These are phyloP conservation scores for Eimeria necatrix DNA, from an alignment of 169 alveolate genomes.

Conservation along the genomic window DNA sequence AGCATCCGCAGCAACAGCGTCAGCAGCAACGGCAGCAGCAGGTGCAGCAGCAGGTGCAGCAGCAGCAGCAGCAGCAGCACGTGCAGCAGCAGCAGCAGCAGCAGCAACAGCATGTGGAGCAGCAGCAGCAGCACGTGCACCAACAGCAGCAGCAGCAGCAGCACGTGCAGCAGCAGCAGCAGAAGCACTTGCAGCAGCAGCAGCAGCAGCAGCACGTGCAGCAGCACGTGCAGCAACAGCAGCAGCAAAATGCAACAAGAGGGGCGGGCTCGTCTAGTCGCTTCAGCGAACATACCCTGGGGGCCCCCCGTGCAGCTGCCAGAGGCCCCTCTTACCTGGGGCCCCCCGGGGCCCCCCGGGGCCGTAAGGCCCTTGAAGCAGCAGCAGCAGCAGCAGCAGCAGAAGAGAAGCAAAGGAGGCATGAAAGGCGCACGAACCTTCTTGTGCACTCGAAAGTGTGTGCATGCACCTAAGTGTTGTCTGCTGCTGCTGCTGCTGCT, in stretches of 20 bases:
- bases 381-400: background rate
- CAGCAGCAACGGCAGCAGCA: too few species aligned
- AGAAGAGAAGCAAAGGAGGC: background rate
- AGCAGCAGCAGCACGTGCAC: too few species aligned
- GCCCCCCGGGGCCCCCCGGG: too few species aligned
- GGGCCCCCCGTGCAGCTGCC: conserved; percentile 12
- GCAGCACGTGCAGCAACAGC: conserved; percentile 16
- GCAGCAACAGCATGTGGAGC: too few species aligned
- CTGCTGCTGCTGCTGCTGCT: background rate
- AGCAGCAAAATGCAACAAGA: background rate
- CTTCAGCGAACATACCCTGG: background rate
- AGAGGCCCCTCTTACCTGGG: background rate
- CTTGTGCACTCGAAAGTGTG: background rate
- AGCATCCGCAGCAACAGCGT: too few species aligned
- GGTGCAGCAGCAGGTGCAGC: too few species aligned
- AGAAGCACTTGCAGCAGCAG: background rate
- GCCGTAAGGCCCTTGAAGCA: too few species aligned
- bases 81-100: too few species aligned
- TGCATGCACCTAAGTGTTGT: background rate
- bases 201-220: background rate
- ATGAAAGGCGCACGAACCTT: background rate
- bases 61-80: too few species aligned
- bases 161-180: background rate
- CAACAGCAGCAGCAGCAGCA: background rate
- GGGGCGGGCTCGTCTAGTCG: background rate